Conservation (phyloP, 352 stramenopile species). For the Pythium aristosporum region DNA sequence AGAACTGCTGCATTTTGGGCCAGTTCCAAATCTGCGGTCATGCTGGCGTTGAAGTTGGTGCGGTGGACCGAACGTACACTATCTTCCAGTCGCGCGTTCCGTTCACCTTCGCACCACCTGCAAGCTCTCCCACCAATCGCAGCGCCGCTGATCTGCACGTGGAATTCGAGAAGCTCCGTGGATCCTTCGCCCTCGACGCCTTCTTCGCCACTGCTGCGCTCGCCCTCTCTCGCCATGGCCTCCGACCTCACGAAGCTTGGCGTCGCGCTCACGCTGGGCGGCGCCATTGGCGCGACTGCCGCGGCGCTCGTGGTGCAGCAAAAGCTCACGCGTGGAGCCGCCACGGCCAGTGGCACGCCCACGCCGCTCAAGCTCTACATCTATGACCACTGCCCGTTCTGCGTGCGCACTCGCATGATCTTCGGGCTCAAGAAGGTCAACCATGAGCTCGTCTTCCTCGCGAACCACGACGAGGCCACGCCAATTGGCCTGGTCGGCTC, state of each 20-base stretch:
- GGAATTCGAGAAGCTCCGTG: conserved; percentile 20
- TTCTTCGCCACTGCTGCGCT: background rate
- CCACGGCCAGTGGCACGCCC: conserved; percentile 1
- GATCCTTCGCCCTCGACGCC: background rate
- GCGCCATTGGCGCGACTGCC: conserved; percentile 40
- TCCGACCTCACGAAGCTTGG: conserved; percentile 46
- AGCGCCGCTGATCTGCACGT: conserved; percentile 12
- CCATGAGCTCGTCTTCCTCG: conserved; percentile 40
- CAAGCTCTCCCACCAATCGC: conserved; percentile 11
- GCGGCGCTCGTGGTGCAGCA: conserved; percentile 28
- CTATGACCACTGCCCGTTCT: conserved; percentile 64
- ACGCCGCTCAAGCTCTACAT: conserved; percentile 42
- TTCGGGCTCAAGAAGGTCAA: conserved; percentile 46
- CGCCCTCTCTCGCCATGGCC: conserved; percentile 24
- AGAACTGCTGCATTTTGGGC: background rate
- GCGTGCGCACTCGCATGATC: conserved; percentile 51
- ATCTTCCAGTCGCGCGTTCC: background rate
- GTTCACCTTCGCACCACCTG: conserved; percentile 18
- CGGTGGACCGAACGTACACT: conserved; percentile 18
- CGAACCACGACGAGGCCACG: conserved; percentile 44
- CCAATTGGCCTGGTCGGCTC: conserved; percentile 35
- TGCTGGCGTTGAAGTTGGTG: conserved; percentile 19
- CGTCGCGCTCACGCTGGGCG: conserved; percentile 43
- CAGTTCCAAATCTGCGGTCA: conserved; percentile 2
- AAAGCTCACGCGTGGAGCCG: conserved; percentile 10